Conservation (phyloP, 2,329 filamentous ascomycete genomes). For the Alternaria arborescens region DNA sequence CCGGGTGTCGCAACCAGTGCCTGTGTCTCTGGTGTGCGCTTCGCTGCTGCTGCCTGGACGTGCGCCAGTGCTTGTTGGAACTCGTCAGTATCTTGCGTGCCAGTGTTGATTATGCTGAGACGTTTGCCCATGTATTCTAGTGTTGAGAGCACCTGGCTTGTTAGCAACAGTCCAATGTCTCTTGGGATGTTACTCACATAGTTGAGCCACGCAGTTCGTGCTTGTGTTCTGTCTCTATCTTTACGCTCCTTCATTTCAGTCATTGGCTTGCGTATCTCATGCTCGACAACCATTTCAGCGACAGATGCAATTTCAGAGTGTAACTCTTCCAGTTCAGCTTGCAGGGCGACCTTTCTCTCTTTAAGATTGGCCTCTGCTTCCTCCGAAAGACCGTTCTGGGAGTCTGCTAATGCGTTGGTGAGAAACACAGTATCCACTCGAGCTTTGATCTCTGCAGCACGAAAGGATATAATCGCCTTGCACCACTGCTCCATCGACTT, state of each 20-base stretch:
- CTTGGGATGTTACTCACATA: constrained; percentile 46
- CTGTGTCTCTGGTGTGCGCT: constrained; percentile 34
- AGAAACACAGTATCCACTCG: constrained; percentile 63
- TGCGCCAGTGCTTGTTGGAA: constrained; percentile 46
- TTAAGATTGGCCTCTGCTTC: constrained; percentile 55
- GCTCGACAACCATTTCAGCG: constrained; percentile 74
- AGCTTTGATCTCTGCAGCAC: constrained; percentile 53
- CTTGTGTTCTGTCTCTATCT: constrained; percentile 45
- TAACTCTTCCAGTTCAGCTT: constrained; percentile 73
- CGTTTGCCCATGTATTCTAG: constrained; percentile 54
- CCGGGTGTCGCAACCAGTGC: constrained; percentile 24
- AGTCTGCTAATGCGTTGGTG: constrained; percentile 44
- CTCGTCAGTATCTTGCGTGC: constrained; percentile 36
- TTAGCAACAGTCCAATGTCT: constrained; percentile 12
- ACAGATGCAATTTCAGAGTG: constrained; percentile 75
- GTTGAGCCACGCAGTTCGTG: constrained; percentile 53
- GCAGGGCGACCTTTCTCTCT: constrained; percentile 62
- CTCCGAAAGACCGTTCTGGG: constrained; percentile 15
- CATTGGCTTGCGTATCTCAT: constrained; percentile 71
- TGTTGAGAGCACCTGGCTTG: constrained; percentile 46
- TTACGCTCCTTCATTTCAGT: constrained; percentile 52
- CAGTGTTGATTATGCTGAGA: constrained; percentile 37
- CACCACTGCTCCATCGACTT: constrained; percentile 65
- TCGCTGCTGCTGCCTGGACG: constrained; percentile 34
- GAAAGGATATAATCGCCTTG: constrained; percentile 52